Evolutionary conservation across 805 yeast species (phyloP).

Genomic region (Saccharomycopsis sp.): DNA sequence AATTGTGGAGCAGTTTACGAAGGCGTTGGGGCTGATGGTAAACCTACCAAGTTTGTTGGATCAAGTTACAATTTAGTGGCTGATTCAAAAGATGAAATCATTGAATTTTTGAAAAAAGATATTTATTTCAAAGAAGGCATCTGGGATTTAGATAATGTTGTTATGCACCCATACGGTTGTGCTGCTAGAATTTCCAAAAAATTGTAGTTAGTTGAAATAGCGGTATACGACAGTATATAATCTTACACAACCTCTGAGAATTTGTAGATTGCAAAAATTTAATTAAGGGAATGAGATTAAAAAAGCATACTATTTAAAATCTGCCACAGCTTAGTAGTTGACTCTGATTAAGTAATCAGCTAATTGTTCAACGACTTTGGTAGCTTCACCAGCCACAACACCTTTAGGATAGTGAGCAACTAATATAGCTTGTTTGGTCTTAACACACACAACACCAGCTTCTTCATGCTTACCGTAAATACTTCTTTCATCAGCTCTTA

Average conservation of each 20-base stretch:
- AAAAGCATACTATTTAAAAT: background rate
- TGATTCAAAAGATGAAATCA: slow-evolving; percentile 55
- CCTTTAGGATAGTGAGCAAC: slow-evolving; percentile 93
- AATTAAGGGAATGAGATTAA: too few relatives aligned
- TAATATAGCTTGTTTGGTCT: slow-evolving; percentile 88
- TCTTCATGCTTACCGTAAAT: slow-evolving; percentile 90
- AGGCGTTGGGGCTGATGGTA: slow-evolving; percentile 36
- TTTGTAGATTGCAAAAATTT: too few relatives aligned
- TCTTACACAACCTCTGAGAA: too few relatives aligned
- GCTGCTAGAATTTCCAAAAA: slow-evolving; percentile 38
- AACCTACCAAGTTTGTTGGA: slow-evolving; percentile 53
- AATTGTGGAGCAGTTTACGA: slow-evolving; percentile 47
- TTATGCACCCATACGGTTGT: slow-evolving; percentile 49
- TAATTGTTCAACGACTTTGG: slow-evolving; percentile 88
- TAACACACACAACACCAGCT: slow-evolving; percentile 82
- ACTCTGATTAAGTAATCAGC: slow-evolving; percentile 91
- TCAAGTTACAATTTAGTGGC: slow-evolving; percentile 59
- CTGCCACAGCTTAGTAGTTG: slow-evolving; percentile 46
- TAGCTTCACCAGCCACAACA: slow-evolving; percentile 91
- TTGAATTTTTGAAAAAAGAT: slow-evolving; percentile 58
- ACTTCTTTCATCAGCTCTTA: slow-evolving; percentile 87
- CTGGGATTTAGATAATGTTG: slow-evolving; percentile 65
- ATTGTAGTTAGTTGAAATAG: too few relatives aligned
- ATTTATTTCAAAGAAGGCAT: slow-evolving; percentile 57
- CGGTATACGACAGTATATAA: too few relatives aligned